These are phyloP conservation scores for Allodekkera sacchari DNA, from an alignment of 805 yeast species.

Conservation along the genomic window DNA sequence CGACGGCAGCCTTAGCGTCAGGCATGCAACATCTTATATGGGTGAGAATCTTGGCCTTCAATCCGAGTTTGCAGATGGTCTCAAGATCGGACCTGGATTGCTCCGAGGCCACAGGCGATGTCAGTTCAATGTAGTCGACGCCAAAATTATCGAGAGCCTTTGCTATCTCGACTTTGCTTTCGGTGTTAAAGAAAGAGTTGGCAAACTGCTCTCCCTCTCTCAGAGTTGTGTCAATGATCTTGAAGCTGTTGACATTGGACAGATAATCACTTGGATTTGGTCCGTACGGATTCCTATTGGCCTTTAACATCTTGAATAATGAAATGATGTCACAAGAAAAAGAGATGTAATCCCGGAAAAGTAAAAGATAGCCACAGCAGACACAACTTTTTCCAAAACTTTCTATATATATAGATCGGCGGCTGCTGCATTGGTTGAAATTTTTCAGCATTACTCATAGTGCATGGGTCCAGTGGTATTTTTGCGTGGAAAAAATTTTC, in stretches of 20 bases:
- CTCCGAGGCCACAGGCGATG: conserved; percentile 53
- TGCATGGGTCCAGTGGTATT: too few relatives aligned
- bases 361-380: too few relatives aligned
- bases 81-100: conserved; percentile 51
- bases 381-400: too few relatives aligned
- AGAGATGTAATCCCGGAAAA: too few relatives aligned
- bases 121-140: conserved; percentile 51
- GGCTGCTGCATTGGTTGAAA: too few relatives aligned
- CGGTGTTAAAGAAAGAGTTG: conserved; percentile 50
- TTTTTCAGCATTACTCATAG: too few relatives aligned
- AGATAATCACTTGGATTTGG: conserved; percentile 51
- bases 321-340: too few relatives aligned
- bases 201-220: conserved; percentile 63
- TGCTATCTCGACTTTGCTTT: conserved; percentile 49
- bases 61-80: conserved; percentile 50
- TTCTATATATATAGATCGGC: too few relatives aligned
- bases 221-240: conserved; percentile 48
- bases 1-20: conserved; percentile 52
- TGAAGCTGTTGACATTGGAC: conserved; percentile 45
- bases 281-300: conserved; percentile 41
- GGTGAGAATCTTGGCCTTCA: conserved; percentile 49
- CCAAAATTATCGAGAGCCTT: conserved; percentile 55
- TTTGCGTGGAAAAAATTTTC: too few relatives aligned
- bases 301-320: background rate
- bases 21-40: conserved; percentile 58